Percentiles rank a stretch among this genome's conserved stretches.
These are phyloP conservation scores for Zanthoxylum bungeanum DNA, from an alignment of 345 rosid species.

Conservation along the genomic window DNA sequence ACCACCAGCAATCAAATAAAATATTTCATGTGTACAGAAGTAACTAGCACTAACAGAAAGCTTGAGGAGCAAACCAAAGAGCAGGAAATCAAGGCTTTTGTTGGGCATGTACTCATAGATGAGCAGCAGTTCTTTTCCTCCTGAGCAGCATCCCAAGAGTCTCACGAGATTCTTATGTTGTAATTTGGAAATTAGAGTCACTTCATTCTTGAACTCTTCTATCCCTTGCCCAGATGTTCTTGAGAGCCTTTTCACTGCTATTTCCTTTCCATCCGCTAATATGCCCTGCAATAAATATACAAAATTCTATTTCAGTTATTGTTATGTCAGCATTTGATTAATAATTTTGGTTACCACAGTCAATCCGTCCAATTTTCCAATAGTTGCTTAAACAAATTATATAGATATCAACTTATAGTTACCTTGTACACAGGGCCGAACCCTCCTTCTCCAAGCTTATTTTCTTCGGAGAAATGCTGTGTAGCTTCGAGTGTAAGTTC, in stretches of 20 bases:
- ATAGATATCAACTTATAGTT: too few species aligned
- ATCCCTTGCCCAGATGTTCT: constrained; percentile 19
- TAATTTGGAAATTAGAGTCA: not conserved
- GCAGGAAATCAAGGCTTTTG: constrained; percentile 14
- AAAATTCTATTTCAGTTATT: too few species aligned
- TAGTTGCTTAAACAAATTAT: too few species aligned
- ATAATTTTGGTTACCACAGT: too few species aligned
- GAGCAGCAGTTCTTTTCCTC: constrained; percentile 5
- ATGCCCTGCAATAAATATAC: not conserved
- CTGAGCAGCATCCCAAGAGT: constrained; percentile 16
- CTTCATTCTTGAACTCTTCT: constrained; percentile 21
- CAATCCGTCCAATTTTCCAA: too few species aligned
- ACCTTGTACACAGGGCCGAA: constrained; percentile 44
- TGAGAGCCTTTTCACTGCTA: constrained; percentile 9
- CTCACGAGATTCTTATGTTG: constrained; percentile 18
- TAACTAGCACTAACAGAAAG: too few species aligned
- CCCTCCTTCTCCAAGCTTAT: constrained; percentile 47
- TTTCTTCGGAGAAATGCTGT: constrained; percentile 15
- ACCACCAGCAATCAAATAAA: not conserved
- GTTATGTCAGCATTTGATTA: too few species aligned
- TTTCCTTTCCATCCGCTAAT: not conserved
- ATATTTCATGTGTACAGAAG: too few species aligned
- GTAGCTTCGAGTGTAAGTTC: constrained; percentile 18
- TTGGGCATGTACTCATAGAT: constrained; percentile 21
- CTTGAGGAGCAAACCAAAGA: not conserved